Conservation (phyloP, 2,329 filamentous ascomycete species). For the Orbilia quercus region DNA sequence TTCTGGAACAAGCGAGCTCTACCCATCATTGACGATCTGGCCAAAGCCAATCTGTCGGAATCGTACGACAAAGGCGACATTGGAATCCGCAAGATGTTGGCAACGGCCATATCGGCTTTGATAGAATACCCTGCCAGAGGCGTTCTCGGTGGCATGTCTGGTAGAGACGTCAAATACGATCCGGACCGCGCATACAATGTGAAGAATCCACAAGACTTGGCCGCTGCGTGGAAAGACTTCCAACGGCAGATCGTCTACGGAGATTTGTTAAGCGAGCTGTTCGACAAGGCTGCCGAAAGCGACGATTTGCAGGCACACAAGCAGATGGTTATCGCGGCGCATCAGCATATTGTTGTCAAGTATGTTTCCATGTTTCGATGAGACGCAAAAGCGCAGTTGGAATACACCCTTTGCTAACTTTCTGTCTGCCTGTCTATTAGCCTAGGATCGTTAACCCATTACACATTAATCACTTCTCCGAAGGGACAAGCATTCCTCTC, state of each 20-base stretch:
- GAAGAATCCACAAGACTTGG: conserved; percentile 65
- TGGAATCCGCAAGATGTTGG: conserved; percentile 78
- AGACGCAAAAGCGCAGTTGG: conserved; percentile 8
- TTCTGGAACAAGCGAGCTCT: conserved; percentile 75
- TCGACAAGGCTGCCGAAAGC: conserved; percentile 71
- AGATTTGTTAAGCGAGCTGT: conserved; percentile 73
- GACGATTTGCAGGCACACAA: conserved; percentile 74
- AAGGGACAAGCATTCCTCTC: conserved; percentile 80
- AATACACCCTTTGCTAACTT: not conserved
- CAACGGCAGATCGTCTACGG: conserved; percentile 76
- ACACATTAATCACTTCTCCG: conserved; percentile 77
- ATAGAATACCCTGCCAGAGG: conserved; percentile 77
- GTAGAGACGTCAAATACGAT: conserved; percentile 68
- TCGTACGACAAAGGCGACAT: conserved; percentile 83
- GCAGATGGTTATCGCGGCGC: conserved; percentile 71
- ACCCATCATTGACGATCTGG: conserved; percentile 72
- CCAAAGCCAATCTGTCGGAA: conserved; percentile 77
- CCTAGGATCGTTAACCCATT: conserved; percentile 78
- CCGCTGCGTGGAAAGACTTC: conserved; percentile 74
- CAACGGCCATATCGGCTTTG: conserved; percentile 76
- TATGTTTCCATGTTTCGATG: conserved; percentile 62
- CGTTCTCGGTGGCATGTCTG: conserved; percentile 71
- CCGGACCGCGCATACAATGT: conserved; percentile 67
- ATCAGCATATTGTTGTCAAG: conserved; percentile 78
- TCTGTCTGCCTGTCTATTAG: conserved; percentile 64